Percentiles rank a stretch among this genome's conserved stretches.
These are phyloP conservation scores for Wallacemonas sp. DNA, from an alignment of 208 protist genomes.

Conservation along the genomic window DNA sequence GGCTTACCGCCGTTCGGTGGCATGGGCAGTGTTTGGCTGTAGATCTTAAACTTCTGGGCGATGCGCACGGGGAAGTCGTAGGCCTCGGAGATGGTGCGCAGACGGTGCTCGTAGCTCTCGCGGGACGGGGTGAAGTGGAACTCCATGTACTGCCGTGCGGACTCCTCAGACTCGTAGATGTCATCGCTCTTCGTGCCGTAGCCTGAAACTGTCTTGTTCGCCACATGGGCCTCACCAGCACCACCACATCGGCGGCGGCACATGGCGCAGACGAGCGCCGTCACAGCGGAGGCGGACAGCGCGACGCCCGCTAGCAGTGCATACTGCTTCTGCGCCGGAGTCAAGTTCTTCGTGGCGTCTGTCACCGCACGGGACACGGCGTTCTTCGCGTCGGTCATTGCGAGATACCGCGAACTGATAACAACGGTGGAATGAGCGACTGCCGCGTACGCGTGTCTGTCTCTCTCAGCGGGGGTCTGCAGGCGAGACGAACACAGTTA, in stretches of 20 bases:
- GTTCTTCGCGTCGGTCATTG: not conserved
- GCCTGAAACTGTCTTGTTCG: not conserved
- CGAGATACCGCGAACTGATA: no score
- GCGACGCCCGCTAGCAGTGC: not conserved
- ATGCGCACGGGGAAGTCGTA: conserved; percentile 76
- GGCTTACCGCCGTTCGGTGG: not conserved
- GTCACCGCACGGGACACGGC: not conserved
- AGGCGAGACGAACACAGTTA: not conserved
- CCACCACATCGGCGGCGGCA: not conserved
- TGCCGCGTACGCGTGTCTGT: not conserved
- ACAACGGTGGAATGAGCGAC: no score
- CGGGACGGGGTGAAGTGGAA: conserved; percentile 74
- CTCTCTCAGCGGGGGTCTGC: not conserved
- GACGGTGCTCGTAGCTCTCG: conserved; percentile 40
- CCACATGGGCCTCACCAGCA: not conserved
- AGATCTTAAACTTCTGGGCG: conserved; percentile 52
- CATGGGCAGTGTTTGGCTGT: conserved; percentile 10
- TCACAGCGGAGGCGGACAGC: not conserved
- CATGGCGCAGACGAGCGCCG: not conserved
- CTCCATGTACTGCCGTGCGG: conserved; percentile 79
- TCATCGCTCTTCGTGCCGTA: conserved; percentile 29
- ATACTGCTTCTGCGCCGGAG: not conserved
- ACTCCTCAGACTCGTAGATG: conserved; percentile 64
- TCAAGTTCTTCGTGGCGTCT: conserved; percentile 1
- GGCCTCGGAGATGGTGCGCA: conserved; percentile 40